These are phyloP conservation scores for Forsythia viridissima DNA, from an alignment of 257 asterid species.

Conservation along the genomic window DNA sequence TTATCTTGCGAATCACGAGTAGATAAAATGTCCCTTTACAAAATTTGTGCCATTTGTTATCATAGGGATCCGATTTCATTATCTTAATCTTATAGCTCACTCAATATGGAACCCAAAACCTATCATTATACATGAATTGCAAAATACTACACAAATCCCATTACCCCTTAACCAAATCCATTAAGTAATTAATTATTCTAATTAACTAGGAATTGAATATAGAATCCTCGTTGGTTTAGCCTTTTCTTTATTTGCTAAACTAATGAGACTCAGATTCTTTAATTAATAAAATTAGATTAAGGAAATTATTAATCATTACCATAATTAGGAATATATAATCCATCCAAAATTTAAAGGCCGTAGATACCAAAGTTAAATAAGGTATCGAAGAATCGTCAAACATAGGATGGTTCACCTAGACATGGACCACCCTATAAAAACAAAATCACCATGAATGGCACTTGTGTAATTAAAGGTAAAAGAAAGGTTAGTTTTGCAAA, in stretches of 20 bases:
- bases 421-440: slow-evolving; percentile 16
- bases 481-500: background rate
- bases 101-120: slow-evolving; percentile 15
- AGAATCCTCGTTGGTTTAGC: background rate
- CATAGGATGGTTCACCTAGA: slow-evolving; percentile 34
- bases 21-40: slow-evolving; percentile 13
- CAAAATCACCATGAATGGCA: slow-evolving; percentile 13
- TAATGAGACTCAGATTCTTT: slow-evolving; percentile 14
- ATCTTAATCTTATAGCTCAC: slow-evolving; percentile 14
- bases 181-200: background rate
- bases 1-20: background rate
- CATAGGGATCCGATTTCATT: slow-evolving; percentile 28
- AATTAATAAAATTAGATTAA: slow-evolving; percentile 13
- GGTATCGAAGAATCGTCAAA: slow-evolving; percentile 22
- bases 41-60: slow-evolving; percentile 17
- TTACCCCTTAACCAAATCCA: background rate
- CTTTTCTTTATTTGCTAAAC: slow-evolving; percentile 21
- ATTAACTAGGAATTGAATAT: background rate
- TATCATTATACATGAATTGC: slow-evolving; percentile 1
- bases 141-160: background rate
- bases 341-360: slow-evolving; percentile 13
- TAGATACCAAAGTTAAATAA: slow-evolving; percentile 10
- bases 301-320: slow-evolving; percentile 24
- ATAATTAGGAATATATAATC: slow-evolving; percentile 26
- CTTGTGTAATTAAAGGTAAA: background rate